Conservation (phyloP, 768 basidiomycete genomes). For the Serendipita sp. region DNA sequence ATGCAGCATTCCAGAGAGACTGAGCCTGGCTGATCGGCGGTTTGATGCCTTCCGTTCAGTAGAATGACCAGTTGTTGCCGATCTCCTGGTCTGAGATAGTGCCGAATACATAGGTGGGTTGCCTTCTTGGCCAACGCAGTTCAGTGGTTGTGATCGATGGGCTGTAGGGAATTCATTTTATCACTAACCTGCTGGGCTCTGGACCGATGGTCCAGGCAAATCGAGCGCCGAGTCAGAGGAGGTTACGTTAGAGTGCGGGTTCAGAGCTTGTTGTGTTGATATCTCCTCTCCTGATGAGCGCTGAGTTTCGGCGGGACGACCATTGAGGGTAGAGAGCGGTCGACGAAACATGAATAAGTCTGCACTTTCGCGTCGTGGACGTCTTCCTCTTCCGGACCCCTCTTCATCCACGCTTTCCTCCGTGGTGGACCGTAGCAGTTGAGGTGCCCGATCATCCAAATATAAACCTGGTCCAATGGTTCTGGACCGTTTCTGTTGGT, state of each 20-base stretch:
- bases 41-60: background rate
- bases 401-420: background rate
- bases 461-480: slow-evolving; percentile 12
- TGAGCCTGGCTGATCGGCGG: background rate
- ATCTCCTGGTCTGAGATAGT: background rate
- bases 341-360: background rate
- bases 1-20: background rate
- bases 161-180: background rate
- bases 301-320: background rate
- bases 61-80: background rate
- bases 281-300: background rate
- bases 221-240: background rate
- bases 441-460: slow-evolving; percentile 10
- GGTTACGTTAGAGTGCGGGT: background rate
- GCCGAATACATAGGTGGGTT: background rate
- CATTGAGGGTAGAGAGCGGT: background rate
- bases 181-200: background rate
- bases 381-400: background rate
- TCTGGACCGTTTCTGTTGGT: slow-evolving; percentile 10
- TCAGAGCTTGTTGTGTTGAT: background rate
- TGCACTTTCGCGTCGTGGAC: background rate
- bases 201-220: background rate
- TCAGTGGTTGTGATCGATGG: background rate
- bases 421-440: background rate
- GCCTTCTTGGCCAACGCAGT: background rate